Evolutionary conservation across 2,329 filamentous ascomycete species (phyloP), one percentile per base, ranked within the genome.

Genomic region (Curvularia sp.): DNA sequence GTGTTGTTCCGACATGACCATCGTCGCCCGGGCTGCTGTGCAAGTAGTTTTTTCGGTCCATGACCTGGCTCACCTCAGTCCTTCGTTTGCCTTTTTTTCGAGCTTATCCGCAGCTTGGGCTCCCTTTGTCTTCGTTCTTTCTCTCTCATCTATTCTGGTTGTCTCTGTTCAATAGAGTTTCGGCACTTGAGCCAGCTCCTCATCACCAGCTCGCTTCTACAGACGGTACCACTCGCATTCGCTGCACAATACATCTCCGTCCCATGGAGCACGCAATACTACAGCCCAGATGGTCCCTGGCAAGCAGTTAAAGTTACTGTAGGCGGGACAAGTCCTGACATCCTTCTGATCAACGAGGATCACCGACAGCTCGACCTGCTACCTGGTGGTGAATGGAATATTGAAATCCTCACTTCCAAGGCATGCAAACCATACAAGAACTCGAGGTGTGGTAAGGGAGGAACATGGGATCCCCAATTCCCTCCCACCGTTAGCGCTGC

Each of bases 261-360:
- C 3, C 57, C 61, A 25, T 69, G 66, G 63, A 65, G 58, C 38
- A 28, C 28, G 2, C 23, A 53, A 10, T 48, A 46, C 3, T 66
- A 62, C 30, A 65, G 63, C 1, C 65, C 65, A 2, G 65, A 68
- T 57, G 66, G 66, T 3, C 65, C 63, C 3, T 69, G 63, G 63
- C 65, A 69, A 13, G 63, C 63, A 3, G 59, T 67, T 7, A 48
- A 39, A 10, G 50, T 61, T 25, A 57, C 38, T 15, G 42, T 63
- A 19, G 61, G 62, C 28, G 60, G 60, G 1, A 54, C 28, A 28
- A 30, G 18, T 32, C 47, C n/a, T 4, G 18, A 23, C 5, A n/a
- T 53, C 19, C 18, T 34, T 15, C 19, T 41, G 5, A 38, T 43
- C 39, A 23, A 43, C 8, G 39, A 53, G 30, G 41, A 42, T 45